These are phyloP conservation scores for Phytophthora pseudosyringae DNA, from an alignment of 352 stramenopile species.

Conservation along the genomic window DNA sequence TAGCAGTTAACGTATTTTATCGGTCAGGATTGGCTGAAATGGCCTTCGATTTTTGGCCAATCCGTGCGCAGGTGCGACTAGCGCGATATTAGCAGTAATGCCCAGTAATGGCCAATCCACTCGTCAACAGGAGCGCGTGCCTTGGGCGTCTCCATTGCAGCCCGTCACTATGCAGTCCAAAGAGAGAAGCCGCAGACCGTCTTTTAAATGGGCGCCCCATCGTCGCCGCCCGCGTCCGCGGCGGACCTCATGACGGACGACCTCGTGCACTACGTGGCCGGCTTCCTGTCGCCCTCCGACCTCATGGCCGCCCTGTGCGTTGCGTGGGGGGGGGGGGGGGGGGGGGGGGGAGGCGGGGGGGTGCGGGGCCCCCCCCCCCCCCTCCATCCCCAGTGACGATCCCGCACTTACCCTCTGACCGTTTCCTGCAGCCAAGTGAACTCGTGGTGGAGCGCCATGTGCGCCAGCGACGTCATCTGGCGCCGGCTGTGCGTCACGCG, in stretches of 20 bases:
- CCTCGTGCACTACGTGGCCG: slow-evolving; percentile 59
- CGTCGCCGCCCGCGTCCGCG: not conserved
- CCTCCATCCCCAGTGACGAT: not conserved
- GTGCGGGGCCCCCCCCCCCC: no score
- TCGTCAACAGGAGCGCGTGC: slow-evolving; percentile 33
- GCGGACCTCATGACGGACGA: slow-evolving; percentile 48
- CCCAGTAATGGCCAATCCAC: slow-evolving; percentile 42
- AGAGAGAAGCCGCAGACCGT: not conserved
- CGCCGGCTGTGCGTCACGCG: slow-evolving; percentile 49
- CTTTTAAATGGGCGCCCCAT: not conserved
- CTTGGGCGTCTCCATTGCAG: no score
- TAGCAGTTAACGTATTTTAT: no score
- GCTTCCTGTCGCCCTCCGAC: slow-evolving; percentile 61
- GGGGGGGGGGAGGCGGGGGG: no score
- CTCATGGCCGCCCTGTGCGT: slow-evolving; percentile 58
- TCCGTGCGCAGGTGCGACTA: slow-evolving; percentile 9
- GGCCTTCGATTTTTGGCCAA: slow-evolving; percentile 16
- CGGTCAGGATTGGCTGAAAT: no score
- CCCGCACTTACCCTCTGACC: not conserved
- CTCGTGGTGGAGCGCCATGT: slow-evolving; percentile 55
- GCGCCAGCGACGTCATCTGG: slow-evolving; percentile 61
- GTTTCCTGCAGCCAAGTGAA: slow-evolving; percentile 53
- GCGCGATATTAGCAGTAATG: slow-evolving; percentile 16
- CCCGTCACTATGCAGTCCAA: slow-evolving; percentile 12
- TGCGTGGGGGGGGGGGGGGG: no score